Evolutionary conservation across 2,329 filamentous ascomycete species (phyloP).

Genomic region (Xylaria sp.): DNA sequence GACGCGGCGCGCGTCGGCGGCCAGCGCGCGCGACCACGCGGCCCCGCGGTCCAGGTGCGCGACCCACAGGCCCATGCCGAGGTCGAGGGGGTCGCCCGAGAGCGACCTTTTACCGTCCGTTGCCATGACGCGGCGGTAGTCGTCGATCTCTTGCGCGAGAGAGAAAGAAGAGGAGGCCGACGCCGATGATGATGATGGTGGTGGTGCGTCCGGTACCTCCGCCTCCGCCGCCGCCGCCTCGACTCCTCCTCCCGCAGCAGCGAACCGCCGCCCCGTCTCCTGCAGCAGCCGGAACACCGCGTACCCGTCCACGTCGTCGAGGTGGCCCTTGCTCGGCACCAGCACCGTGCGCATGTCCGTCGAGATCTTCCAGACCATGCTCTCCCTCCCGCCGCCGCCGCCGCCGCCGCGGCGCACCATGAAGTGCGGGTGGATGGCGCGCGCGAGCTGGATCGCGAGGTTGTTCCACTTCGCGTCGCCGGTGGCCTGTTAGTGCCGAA

Average conservation of each 20-base stretch:
- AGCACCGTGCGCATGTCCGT: slow-evolving; percentile 51
- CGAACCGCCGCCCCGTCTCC: slow-evolving; percentile 39
- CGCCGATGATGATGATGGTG: slow-evolving; percentile 28
- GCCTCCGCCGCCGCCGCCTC: too few relatives aligned
- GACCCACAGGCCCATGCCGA: slow-evolving; percentile 63
- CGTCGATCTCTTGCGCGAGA: slow-evolving; percentile 52
- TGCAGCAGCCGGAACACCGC: slow-evolving; percentile 54
- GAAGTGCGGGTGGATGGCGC: slow-evolving; percentile 56
- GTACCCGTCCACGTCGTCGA: slow-evolving; percentile 59
- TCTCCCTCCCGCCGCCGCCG: slow-evolving; percentile 17
- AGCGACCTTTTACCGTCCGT: slow-evolving; percentile 42
- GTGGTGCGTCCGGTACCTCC: slow-evolving; percentile 6
- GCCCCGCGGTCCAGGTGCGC: slow-evolving; percentile 54
- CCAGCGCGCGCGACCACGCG: slow-evolving; percentile 49
- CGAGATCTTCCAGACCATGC: slow-evolving; percentile 60
- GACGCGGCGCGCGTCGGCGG: slow-evolving; percentile 33
- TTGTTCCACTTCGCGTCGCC: slow-evolving; percentile 50
- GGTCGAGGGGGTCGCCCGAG: slow-evolving; percentile 55
- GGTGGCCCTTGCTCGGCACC: slow-evolving; percentile 54
- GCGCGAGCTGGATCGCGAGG: slow-evolving; percentile 54
- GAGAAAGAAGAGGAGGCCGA: too few relatives aligned
- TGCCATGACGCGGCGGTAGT: slow-evolving; percentile 53
- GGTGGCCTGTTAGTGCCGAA: too few relatives aligned
- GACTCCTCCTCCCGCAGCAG: background rate
- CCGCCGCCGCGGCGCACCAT: slow-evolving; percentile 36